Percentiles rank a stretch among this genome's conserved stretches.
phyloP scores from a whole-genome alignment of 805 yeast genomes.

The Kluyveromyces aestuarii region DNA sequence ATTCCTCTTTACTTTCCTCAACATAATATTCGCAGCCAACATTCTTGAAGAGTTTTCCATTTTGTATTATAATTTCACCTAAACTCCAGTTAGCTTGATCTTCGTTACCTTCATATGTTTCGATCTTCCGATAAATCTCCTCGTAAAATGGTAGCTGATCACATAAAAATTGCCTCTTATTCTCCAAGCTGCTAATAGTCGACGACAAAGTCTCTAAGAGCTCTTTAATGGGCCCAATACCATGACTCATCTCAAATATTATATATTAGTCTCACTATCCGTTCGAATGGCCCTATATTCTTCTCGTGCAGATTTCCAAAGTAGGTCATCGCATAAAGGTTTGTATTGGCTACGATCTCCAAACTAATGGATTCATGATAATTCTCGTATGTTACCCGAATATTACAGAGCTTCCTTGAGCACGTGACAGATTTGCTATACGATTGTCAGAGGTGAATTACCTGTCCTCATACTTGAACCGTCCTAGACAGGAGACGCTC shows the following conservation, averaged over 20 bases:
- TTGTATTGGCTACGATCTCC: no score
- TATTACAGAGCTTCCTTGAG: no score
- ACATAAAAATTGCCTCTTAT: conserved; percentile 18
- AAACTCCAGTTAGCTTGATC: conserved; percentile 8
- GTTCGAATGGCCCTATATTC: no score
- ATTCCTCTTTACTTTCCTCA: conserved; percentile 19
- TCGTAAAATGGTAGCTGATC: conserved; percentile 14
- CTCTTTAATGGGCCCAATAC: conserved; percentile 4
- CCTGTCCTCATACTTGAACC: no score
- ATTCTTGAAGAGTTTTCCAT: conserved; percentile 17
- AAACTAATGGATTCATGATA: no score
- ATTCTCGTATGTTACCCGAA: no score
- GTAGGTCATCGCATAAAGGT: no score
- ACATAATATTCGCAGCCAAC: conserved; percentile 28
- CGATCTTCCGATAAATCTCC: conserved; percentile 2
- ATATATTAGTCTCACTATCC: no score
- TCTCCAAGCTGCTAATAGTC: conserved; percentile 15
- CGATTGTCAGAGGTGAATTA: no score
- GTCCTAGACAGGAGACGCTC: no score
- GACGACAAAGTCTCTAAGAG: conserved; percentile 14
- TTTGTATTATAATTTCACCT: conserved; percentile 24
- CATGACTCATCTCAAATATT: background rate
- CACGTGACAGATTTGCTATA: no score
- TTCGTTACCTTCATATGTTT: conserved; percentile 1
- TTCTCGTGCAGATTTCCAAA: no score